Base-by-base conservation (phyloP, 495 filamentous ascomycete genomes). In the Xylaria intraflava region DNA sequence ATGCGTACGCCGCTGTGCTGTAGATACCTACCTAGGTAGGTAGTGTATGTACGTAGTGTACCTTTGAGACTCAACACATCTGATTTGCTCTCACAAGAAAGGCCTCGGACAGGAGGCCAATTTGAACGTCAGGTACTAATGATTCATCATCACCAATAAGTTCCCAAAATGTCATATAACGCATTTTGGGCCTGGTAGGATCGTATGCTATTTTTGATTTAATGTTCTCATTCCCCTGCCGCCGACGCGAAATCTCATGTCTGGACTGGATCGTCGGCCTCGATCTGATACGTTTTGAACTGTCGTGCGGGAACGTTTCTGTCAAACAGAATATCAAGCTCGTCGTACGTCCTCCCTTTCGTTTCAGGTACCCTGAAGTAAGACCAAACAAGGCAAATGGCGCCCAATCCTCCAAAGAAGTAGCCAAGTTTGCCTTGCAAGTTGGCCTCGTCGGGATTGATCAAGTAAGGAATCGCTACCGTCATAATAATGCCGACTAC, bases 341-440 rank as follows among this genome's bases (percentile, higher is more conserved):
- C 83, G 40, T 80, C 80, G 56, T 75, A 85, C 2, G 81, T 83
- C 24, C 79, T 69, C 0, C 75, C 75, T 46, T 73, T 81, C 7
- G 79, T 78, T 59, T 87, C 83, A 0, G 84, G 84, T 0, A 87
- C 69, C 11, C 77, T 67, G 51, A 83, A 78, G 48, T 72, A 86
- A 3, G 72, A 61, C 72, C 73, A 75, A 7, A 70, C 35, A 17
- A 73, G 64, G 30, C 68, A 70, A n/a, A 74, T 8, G 0, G 61
- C 59, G 2, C 75, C 76, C 3, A 82, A 59, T 0, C 80, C 83
- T 12, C 78, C 83, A 61, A 82, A 88, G 61, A 87, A 81, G 58
- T 87, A 88, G 0, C 83, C 84, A 0, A 84, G 68, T 61, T 88
- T 86, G 1, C 83, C 83, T 46, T 76, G 73, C 69, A 83, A 69